Conservation (phyloP, 2,329 filamentous ascomycete species). For the Allantophomopsis cytisporea region DNA sequence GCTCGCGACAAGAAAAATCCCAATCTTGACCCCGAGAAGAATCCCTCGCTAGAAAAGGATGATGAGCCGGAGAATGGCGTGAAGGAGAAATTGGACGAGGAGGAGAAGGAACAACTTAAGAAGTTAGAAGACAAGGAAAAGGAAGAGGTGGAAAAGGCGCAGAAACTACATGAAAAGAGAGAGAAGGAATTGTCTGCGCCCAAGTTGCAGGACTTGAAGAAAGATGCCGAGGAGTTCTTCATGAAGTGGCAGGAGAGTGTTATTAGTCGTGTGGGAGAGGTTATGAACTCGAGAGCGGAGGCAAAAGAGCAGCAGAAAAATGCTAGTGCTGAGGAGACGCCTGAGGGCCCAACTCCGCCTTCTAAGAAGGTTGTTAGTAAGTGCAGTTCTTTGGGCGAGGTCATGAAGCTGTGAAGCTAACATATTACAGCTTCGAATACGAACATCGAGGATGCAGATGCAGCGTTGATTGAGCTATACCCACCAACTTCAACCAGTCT, state of each 20-base stretch:
- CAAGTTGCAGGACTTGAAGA: slow-evolving; percentile 51
- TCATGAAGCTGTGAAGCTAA: slow-evolving; percentile 1
- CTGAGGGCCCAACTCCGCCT: slow-evolving; percentile 4
- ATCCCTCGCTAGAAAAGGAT: no score
- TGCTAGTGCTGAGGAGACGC: slow-evolving; percentile 15
- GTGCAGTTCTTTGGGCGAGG: slow-evolving; percentile 1
- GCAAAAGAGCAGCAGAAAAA: slow-evolving; percentile 15
- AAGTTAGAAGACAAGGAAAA: slow-evolving; percentile 13
- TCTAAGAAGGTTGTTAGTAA: slow-evolving; percentile 15
- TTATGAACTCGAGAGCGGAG: slow-evolving; percentile 38
- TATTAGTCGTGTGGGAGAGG: slow-evolving; percentile 55
- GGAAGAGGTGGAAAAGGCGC: slow-evolving; percentile 16
- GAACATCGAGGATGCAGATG: slow-evolving; percentile 32
- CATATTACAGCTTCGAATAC: slow-evolving; percentile 17
- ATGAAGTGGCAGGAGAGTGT: slow-evolving; percentile 69
- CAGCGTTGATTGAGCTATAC: slow-evolving; percentile 34
- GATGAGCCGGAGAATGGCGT: slow-evolving; percentile 9
- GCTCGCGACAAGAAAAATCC: slow-evolving; percentile 22
- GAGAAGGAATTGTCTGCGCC: slow-evolving; percentile 34
- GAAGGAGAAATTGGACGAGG: slow-evolving; percentile 10
- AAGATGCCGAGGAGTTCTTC: slow-evolving; percentile 56
- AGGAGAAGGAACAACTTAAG: slow-evolving; percentile 10
- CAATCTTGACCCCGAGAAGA: slow-evolving; percentile 5
- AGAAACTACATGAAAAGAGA: slow-evolving; percentile 18
- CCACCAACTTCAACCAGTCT: slow-evolving; percentile 48